phyloP scores from a whole-genome alignment of 352 stramenopile species.

The Phytophthora fragariae region DNA sequence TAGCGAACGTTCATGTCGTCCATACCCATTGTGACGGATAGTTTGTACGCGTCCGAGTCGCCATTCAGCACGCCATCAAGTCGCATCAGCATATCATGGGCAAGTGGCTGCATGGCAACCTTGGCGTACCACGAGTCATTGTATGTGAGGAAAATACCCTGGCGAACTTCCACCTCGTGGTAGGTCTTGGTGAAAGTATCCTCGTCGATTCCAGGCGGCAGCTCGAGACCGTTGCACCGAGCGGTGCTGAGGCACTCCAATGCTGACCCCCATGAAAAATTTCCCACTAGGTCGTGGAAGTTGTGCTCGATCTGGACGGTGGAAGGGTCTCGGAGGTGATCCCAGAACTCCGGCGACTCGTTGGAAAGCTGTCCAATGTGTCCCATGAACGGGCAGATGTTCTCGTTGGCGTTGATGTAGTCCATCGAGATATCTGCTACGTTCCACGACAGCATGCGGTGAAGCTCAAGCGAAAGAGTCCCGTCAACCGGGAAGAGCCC shows the following conservation, averaged over 20 bases:
- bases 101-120: slow-evolving; percentile 86
- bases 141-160: slow-evolving; percentile 70
- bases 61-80: slow-evolving; percentile 62
- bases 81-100: slow-evolving; percentile 70
- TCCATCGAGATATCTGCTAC: slow-evolving; percentile 80
- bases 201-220: slow-evolving; percentile 73
- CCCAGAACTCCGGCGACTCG: slow-evolving; percentile 60
- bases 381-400: slow-evolving; percentile 80
- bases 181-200: slow-evolving; percentile 82
- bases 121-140: slow-evolving; percentile 88
- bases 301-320: slow-evolving; percentile 62
- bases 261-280: slow-evolving; percentile 83
- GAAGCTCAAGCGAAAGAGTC: slow-evolving; percentile 51
- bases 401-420: slow-evolving; percentile 83
- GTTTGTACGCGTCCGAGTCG: slow-evolving; percentile 49
- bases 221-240: slow-evolving; percentile 76
- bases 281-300: slow-evolving; percentile 72
- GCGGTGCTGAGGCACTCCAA: slow-evolving; percentile 86
- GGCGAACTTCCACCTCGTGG: slow-evolving; percentile 74
- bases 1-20: not conserved
- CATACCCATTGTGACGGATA: slow-evolving; percentile 83
- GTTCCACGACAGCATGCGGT: slow-evolving; percentile 80
- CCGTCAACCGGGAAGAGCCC: slow-evolving; percentile 76
- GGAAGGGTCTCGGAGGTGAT: slow-evolving; percentile 53
- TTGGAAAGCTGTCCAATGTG: slow-evolving; percentile 73